Percentiles rank a stretch among this genome's conserved stretches.
Conservation (phyloP, 108 stramenopile genomes). For the Skeletonema tropicum region DNA sequence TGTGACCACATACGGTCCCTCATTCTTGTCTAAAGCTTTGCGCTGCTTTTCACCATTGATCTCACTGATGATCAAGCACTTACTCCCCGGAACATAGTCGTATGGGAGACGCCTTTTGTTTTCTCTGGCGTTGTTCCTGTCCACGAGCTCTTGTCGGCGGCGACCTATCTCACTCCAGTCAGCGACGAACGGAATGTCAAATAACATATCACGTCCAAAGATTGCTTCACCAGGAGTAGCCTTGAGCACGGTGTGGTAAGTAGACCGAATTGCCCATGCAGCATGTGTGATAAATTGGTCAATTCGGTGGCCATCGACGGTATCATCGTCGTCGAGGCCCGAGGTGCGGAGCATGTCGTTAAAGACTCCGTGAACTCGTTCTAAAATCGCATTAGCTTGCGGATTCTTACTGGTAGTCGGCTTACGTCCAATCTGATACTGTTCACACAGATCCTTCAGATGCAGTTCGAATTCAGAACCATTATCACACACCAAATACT, state of each 20-base stretch:
- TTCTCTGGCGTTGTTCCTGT: neutral
- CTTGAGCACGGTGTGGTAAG: neutral
- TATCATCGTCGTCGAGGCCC: too few relatives aligned
- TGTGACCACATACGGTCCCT: neutral
- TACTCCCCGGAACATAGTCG: neutral
- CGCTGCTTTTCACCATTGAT: neutral
- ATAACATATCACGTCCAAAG: neutral
- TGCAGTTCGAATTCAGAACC: constrained; percentile 27
- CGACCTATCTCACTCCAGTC: neutral
- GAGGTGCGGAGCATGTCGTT: constrained; percentile 24
- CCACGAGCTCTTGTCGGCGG: neutral
- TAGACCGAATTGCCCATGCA: neutral
- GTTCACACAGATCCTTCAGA: neutral
- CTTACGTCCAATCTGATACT: neutral
- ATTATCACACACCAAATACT: constrained; percentile 17
- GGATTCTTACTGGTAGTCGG: constrained; percentile 18
- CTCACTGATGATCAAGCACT: neutral
- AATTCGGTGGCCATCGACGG: neutral
- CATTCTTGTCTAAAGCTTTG: neutral
- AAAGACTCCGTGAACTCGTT: constrained; percentile 30
- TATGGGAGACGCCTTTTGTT: neutral
- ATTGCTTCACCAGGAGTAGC: neutral
- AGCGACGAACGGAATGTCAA: neutral
- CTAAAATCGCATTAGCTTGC: constrained; percentile 30
- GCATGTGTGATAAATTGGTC: neutral